phyloP scores from a whole-genome alignment of 1,139 yeast species.

The Candida sojae region DNA sequence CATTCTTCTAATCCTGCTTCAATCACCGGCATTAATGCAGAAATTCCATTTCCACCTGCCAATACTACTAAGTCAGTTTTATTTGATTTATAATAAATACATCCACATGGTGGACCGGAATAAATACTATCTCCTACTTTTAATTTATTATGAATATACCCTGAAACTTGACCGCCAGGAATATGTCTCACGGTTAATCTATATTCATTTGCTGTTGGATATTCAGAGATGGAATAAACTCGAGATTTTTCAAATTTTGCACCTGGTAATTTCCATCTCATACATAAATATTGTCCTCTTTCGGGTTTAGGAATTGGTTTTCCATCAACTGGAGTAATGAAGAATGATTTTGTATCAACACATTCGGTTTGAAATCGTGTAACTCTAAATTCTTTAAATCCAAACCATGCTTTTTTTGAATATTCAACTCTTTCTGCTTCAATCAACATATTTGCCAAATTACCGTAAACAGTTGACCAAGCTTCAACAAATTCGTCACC shows the following conservation, averaged over 20 bases:
- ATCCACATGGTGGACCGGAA: constrained; percentile 64
- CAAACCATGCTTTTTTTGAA: constrained; percentile 52
- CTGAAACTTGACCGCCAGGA: constrained; percentile 54
- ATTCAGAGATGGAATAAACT: constrained; percentile 53
- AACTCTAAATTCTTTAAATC: constrained; percentile 55
- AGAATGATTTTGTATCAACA: constrained; percentile 50
- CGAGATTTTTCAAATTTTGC: constrained; percentile 40
- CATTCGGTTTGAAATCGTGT: constrained; percentile 46
- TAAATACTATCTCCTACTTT: constrained; percentile 50
- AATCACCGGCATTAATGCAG: constrained; percentile 59
- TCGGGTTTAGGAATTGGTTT: constrained; percentile 31
- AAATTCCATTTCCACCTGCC: constrained; percentile 70
- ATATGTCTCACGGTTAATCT: constrained; percentile 53
- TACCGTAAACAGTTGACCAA: constrained; percentile 66
- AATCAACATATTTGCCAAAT: constrained; percentile 64
- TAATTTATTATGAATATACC: constrained; percentile 49
- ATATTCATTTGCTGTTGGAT: constrained; percentile 35
- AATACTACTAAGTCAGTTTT: constrained; percentile 43
- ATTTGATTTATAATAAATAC: constrained; percentile 35
- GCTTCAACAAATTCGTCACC: constrained; percentile 58
- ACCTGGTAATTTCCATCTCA: constrained; percentile 39
- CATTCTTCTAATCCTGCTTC: constrained; percentile 37
- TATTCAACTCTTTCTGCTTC: constrained; percentile 54
- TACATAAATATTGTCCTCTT: constrained; percentile 66
- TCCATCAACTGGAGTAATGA: constrained; percentile 51